Evolutionary conservation across 371 early-diverging fungal species (phyloP).

Genomic region (Actinomortierella ambigua): DNA sequence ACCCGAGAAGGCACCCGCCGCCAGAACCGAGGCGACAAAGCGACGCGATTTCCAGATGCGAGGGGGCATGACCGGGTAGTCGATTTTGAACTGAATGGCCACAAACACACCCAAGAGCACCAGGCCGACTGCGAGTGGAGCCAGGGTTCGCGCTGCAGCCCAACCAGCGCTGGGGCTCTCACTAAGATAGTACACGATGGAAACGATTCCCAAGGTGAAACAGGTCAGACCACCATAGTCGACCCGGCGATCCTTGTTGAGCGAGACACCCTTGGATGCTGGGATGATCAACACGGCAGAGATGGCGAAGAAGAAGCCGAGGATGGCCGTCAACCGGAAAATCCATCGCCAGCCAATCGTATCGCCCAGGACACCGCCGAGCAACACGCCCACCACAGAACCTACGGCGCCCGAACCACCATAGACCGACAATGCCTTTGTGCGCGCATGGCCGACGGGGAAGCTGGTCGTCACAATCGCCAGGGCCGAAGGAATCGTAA

Average conservation of each 20-base stretch:
- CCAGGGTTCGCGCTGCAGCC: constrained; percentile 27
- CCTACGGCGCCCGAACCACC: constrained; percentile 29
- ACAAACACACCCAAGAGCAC: constrained; percentile 15
- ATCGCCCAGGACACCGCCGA: constrained; percentile 34
- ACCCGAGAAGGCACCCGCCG: constrained; percentile 25
- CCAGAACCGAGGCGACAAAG: constrained; percentile 17
- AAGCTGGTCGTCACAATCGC: constrained; percentile 40
- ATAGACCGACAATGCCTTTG: constrained; percentile 25
- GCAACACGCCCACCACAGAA: constrained; percentile 22
- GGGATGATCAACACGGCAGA: constrained; percentile 8
- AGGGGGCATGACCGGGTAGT: constrained; percentile 29
- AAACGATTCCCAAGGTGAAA: constrained; percentile 19
- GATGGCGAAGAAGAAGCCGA: constrained; percentile 20
- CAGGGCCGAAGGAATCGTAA: constrained; percentile 43
- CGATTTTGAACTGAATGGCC: constrained; percentile 13
- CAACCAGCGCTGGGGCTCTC: constrained; percentile 32
- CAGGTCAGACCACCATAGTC: constrained; percentile 28
- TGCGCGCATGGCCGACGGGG: constrained; percentile 33
- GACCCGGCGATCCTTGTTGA: constrained; percentile 19
- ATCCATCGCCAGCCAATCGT: constrained; percentile 34
- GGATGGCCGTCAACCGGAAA: constrained; percentile 29
- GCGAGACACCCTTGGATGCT: constrained; percentile 2
- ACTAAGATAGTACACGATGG: constrained; percentile 33
- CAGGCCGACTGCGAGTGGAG: constrained; percentile 16
- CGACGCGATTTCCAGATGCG: constrained; percentile 23